Evolutionary conservation across 2,329 filamentous ascomycete species (phyloP).

Genomic region (Verticillium alfalfae): DNA sequence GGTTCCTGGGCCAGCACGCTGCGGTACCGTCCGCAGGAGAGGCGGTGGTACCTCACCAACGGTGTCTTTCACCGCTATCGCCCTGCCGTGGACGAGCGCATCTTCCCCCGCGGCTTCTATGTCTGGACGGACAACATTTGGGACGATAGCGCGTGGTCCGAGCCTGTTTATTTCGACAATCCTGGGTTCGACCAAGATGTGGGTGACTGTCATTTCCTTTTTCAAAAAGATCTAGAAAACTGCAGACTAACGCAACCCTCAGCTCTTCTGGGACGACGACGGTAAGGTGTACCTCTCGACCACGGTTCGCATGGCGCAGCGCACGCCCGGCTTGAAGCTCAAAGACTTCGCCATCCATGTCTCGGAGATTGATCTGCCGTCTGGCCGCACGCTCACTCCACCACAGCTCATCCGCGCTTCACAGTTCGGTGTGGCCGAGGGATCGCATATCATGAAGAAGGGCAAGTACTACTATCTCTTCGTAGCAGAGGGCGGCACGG

Average conservation of each 20-base stretch:
- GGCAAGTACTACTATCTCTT: slow-evolving; percentile 31
- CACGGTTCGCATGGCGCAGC: slow-evolving; percentile 25
- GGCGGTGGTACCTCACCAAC: slow-evolving; percentile 39
- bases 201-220: slow-evolving; percentile 10
- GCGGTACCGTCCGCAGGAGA: slow-evolving; percentile 30
- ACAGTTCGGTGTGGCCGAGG: slow-evolving; percentile 33
- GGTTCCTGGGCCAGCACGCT: slow-evolving; percentile 44
- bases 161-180: slow-evolving; percentile 49
- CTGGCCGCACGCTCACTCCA: slow-evolving; percentile 30
- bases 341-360: slow-evolving; percentile 49
- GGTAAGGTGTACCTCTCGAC: slow-evolving; percentile 43
- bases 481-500: slow-evolving; percentile 34
- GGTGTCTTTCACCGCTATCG: slow-evolving; percentile 37
- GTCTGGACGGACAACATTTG: slow-evolving; percentile 47
- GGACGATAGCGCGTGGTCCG: slow-evolving; percentile 43
- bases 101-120: slow-evolving; percentile 49
- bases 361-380: slow-evolving; percentile 33
- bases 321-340: slow-evolving; percentile 28
- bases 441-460: slow-evolving; percentile 30
- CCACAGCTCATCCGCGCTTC: slow-evolving; percentile 29
- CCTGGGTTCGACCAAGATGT: slow-evolving; percentile 49
- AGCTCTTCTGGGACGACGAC: slow-evolving; percentile 42
- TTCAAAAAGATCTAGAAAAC: background rate
- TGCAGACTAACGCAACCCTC: slow-evolving; percentile 1
- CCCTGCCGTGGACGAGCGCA: slow-evolving; percentile 33